phyloP scores from a whole-genome alignment of 192 early-diverging fungal genomes.

The Backusella tarrabulga region DNA sequence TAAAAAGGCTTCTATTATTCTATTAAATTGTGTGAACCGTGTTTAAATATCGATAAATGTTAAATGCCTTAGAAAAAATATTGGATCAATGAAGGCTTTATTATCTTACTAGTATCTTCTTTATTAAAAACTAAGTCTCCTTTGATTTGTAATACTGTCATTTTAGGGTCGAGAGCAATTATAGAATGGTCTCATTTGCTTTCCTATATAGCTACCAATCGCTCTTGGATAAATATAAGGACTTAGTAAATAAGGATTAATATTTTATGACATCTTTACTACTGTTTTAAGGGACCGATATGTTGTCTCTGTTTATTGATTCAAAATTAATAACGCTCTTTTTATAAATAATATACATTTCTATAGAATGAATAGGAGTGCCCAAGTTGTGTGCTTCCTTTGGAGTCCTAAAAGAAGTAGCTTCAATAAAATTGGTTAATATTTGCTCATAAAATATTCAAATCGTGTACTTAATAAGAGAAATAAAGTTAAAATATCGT shows the following conservation, averaged over 20 bases:
- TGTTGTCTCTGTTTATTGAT: background rate
- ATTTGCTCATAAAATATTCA: no score
- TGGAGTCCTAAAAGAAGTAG: background rate
- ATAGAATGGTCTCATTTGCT: background rate
- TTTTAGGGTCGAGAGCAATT: background rate
- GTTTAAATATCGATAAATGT: no score
- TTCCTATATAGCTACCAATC: background rate
- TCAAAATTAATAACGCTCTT: slow-evolving; percentile 1
- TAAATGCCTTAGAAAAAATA: no score
- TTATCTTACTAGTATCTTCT: background rate
- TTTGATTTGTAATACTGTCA: background rate
- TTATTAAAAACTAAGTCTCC: background rate
- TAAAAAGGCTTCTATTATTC: no score
- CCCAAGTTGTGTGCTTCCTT: background rate
- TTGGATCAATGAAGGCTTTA: background rate
- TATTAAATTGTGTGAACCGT: no score
- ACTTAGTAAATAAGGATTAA: background rate
- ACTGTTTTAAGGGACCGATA: background rate
- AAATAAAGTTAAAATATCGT: no score
- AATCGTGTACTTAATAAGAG: no score
- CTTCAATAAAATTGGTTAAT: background rate
- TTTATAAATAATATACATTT: background rate
- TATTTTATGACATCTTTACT: background rate
- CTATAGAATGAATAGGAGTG: background rate
- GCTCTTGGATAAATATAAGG: background rate